Base-by-base conservation (phyloP, 306 rosid genomes). In the Pterocarpus macrocarpus region DNA sequence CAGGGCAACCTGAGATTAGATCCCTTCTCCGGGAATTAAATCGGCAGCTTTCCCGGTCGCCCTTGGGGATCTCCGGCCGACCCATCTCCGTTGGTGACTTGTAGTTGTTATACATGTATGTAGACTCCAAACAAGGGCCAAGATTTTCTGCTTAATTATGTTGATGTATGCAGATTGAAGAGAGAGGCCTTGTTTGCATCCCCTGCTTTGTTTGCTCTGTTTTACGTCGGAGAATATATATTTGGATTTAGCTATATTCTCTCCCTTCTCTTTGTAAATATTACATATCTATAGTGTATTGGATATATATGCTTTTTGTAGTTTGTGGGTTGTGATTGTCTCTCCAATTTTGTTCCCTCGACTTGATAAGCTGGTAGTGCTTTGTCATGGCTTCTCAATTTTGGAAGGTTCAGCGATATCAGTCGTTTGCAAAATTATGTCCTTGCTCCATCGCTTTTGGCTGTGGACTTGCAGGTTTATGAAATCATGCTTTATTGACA, bases 21-120 rank as follows among this genome's bases (percentile, higher is more conserved):
- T 86, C 84, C 4, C 78, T 76, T 36, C 82, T 88, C 58, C 79
- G 84, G 36, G 91, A 90, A 16, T 68, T 86, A 0, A 68, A 64
- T 38, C 83, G 87, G 22, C 94, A 81, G 75, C 53, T 81, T 65
- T 85, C 94, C 55, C 88, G 91, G 1, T 91, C 97, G 10, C 97
- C 90, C 36, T 71, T 91, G 53, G 92, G 96, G 15, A 79, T 61
- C n/a, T 89, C 95, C 13, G 30, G 80, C 71, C 33, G 86, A 41
- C 81, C 89, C 16, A 77, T 85, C 32, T 85, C 84, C 0, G 89
- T 86, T 0, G 89, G 86, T 2, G 90, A 87, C 36, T 82, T 36
- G 30, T 69, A 38, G 5, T 38, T 38, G 5, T 4, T 38, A 38
- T 4, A 4, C 5, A 4, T 38, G 39, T 36, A 36, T 36, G 41